Base-by-base conservation (phyloP, 208 protist species). In the Trypanosoma boissoni region DNA sequence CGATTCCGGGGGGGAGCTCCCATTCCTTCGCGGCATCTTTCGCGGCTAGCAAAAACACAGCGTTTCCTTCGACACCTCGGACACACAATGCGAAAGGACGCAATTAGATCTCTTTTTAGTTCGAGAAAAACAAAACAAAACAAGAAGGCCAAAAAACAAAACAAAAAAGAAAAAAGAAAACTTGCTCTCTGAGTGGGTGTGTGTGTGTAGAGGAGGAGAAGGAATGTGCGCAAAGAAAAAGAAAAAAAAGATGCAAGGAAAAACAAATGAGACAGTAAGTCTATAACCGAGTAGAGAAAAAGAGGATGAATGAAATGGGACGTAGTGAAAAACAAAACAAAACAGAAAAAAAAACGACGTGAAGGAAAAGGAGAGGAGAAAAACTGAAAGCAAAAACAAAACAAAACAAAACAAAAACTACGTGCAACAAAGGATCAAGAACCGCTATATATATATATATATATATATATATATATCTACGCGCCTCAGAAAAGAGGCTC, bases 1-100 rank as follows among this genome's bases (percentile, higher is more conserved):
- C 58, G 16, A 67, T 69, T 52, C 56, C 64, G 2, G 66, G 69
- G 63, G 70, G 61, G 20, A 24, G 62, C 55, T 56, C 41, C 20
- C 63, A 76, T 31, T n/a, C 63, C 18, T 58, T 66, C 46, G 49
- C 43, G 26, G 26, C 0, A 45, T 58, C 28, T n/a, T 64, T 61
- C 53, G 49, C 56, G 3, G 54, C 26, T 18, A 28, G 58, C 10
- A 75, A 56, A 29, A 68, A 61, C 42, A 42, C 69, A 5, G 27
- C 60, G 54, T 63, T 60, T 24, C 62, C 51, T 24, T 68, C 62
- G 42, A 42, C 56, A 50, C 52, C 51, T 10, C 16, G 58, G 26
- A 48, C 50, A 16, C 44, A 63, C 29, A 28, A 45, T 8, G 39
- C 32, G 26, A 61, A 68, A 60, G 49, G 64, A 43, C 44, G 65